These are phyloP conservation scores for Mollisiaceae sp. DNA, from an alignment of 2,329 filamentous ascomycete genomes.

Conservation along the genomic window DNA sequence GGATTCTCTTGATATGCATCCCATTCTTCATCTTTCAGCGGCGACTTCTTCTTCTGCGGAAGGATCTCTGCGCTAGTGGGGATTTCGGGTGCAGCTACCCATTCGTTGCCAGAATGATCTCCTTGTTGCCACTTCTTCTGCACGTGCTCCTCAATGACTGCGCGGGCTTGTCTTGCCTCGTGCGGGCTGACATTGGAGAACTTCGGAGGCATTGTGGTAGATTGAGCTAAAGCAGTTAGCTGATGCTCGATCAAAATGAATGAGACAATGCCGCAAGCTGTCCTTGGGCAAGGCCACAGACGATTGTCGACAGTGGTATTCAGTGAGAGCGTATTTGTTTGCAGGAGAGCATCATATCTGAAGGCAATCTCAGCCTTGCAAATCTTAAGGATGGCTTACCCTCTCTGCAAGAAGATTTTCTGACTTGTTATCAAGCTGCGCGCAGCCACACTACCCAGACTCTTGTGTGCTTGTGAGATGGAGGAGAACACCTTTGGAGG, in stretches of 20 bases:
- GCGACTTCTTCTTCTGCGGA: conserved; percentile 6
- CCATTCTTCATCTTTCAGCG: conserved; percentile 26
- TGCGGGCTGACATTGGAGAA: neutral
- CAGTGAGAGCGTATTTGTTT: neutral
- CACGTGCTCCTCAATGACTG: neutral
- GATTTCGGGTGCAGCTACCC: conserved; percentile 56
- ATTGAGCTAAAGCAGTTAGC: neutral
- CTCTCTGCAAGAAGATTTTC: no score
- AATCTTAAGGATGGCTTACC: no score
- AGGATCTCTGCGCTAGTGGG: conserved; percentile 60
- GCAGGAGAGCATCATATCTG: no score
- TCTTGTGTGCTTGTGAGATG: no score
- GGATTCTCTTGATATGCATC: conserved; percentile 34
- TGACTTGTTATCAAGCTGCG: no score
- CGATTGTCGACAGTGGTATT: neutral
- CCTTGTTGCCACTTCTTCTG: neutral
- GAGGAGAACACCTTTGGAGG: no score
- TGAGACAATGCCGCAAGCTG: neutral
- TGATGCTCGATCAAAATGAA: neutral
- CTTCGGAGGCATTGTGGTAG: neutral
- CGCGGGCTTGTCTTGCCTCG: neutral
- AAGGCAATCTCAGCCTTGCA: no score
- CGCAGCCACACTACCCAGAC: no score
- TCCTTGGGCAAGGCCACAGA: neutral
- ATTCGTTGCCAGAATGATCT: conserved; percentile 30